These are phyloP conservation scores for Acanthamoeba divionensis DNA, from an alignment of 208 protist genomes.

Conservation along the genomic window DNA sequence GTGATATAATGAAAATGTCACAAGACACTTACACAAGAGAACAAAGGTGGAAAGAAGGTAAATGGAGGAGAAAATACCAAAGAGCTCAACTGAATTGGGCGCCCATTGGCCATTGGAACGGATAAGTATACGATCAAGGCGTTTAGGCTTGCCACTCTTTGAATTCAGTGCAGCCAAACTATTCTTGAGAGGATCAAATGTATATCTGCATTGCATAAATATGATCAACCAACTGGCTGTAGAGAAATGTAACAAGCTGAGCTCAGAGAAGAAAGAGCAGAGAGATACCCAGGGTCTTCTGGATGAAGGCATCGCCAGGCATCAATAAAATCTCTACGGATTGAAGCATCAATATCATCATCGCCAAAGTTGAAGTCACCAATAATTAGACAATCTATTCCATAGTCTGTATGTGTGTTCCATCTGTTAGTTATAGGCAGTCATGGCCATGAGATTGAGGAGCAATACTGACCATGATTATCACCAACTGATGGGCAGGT, in stretches of 20 bases:
- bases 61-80: no score
- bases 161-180: neutral
- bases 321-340: conserved; percentile 39
- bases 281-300: neutral
- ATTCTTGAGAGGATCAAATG: conserved; percentile 15
- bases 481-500: neutral
- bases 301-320: conserved; percentile 16
- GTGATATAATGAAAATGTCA: neutral
- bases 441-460: neutral
- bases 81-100: neutral
- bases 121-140: conserved; percentile 17
- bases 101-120: neutral
- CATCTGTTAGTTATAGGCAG: neutral
- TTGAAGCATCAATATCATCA: neutral
- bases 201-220: neutral
- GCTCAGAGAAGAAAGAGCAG: no score
- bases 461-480: neutral
- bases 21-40: no score
- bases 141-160: neutral
- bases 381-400: conserved; percentile 34
- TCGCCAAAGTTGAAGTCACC: conserved; percentile 57
- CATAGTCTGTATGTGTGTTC: neutral
- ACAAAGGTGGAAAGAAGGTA: no score
- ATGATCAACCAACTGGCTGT: neutral
- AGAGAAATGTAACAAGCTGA: no score